Evolutionary conservation across 495 filamentous ascomycete species (phyloP), one percentile per base, ranked within the genome.

Genomic region (Mycothermus thermophilus): DNA sequence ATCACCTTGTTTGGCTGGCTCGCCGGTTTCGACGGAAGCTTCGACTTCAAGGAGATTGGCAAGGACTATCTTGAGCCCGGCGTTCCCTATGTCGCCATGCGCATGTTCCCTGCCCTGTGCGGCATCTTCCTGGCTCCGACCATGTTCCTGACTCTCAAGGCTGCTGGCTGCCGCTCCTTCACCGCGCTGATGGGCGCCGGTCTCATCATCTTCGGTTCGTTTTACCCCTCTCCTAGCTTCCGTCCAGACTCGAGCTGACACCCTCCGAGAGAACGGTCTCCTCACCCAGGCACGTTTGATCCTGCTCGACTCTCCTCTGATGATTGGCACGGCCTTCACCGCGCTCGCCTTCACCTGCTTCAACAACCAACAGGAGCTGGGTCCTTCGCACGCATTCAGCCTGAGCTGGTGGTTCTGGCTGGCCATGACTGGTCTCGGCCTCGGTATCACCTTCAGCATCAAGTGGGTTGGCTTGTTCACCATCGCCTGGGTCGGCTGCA

Each of bases 391-490:
- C 54, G 92, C 92, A 9, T 97, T 97, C 60, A 59, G 72, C 37
- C 72, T 76, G 8, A 77, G 74, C 51, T 97, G 90, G 90, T 97
- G 90, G 90, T 92, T 96, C 63, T 97, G 92, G 90, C 70, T 97
- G 30, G 72, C 66, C 26, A 74, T 80, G 47, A 95, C 83, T 14
- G 90, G 90, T 35, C 59, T 96, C 17, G 77, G 78, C 10, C 68
- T 97, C 28, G 90, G 90, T 42, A 83, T 87, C 27, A 97, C 90
- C 1, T 71, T 83, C 38, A 95, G 88, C 59, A 83, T 95, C 38
- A 97, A 97, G 66, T 97, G 90, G 90, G 90, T 97, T 51, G 90
- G 90, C 22, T 66, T 97, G 29, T 96, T 96, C 65, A 97, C 90
- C 28, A 95, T 95, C 56, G 90, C 88, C 14, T 97, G 90, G 90